Conservation (phyloP, 495 filamentous ascomycete genomes). For the Penicillium verhagenii region DNA sequence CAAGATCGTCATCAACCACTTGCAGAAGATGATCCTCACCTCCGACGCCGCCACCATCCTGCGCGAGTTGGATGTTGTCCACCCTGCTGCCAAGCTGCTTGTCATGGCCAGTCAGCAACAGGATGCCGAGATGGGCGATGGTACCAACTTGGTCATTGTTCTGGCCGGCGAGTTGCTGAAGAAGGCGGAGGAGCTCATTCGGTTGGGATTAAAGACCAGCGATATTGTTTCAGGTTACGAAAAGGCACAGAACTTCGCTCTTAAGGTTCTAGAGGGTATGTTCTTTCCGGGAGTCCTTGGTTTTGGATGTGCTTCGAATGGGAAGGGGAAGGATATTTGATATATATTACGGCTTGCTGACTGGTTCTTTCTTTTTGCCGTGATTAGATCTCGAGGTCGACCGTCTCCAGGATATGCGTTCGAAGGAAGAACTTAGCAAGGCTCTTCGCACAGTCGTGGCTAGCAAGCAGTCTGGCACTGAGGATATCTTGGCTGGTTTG, state of each 20-base stretch:
- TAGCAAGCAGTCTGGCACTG: conserved; percentile 92
- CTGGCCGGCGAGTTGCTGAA: conserved; percentile 93
- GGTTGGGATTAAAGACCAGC: conserved; percentile 94
- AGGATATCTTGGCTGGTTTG: conserved; percentile 79
- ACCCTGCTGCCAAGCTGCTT: conserved; percentile 96
- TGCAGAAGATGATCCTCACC: conserved; percentile 99
- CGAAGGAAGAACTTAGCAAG: conserved; percentile 82
- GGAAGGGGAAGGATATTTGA: too few relatives aligned
- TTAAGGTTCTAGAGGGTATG: conserved; percentile 76
- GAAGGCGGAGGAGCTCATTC: conserved; percentile 93
- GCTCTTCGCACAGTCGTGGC: conserved; percentile 93
- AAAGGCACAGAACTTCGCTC: conserved; percentile 83
- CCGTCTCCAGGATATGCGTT: conserved; percentile 79
- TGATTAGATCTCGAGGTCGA: conserved; percentile 78
- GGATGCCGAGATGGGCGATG: conserved; percentile 98
- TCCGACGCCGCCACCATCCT: conserved; percentile 97
- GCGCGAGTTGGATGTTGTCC: conserved; percentile 95
- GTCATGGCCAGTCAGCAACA: conserved; percentile 99
- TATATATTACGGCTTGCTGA: conserved; percentile 13
- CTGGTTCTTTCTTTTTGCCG: conserved; percentile 1
- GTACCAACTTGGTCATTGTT: conserved; percentile 95
- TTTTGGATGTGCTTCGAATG: too few relatives aligned
- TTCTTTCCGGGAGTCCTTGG: too few relatives aligned
- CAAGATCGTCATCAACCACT: conserved; percentile 99
- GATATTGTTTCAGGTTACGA: conserved; percentile 96